Conservation (phyloP, 768 basidiomycete genomes). For the Agaricus bisporus region DNA sequence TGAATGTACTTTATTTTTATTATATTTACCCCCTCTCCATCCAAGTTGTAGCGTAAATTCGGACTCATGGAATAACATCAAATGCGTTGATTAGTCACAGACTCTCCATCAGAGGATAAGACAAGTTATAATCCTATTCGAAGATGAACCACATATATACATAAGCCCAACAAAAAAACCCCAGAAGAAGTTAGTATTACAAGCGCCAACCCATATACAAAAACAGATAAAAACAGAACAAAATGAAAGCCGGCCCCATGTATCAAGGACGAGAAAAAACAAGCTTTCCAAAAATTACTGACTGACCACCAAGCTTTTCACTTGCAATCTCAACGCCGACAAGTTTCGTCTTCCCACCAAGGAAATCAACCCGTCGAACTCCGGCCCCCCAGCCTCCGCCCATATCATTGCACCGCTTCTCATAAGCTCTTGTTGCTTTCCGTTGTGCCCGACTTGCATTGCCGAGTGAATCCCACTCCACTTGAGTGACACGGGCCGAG, state of each 20-base stretch:
- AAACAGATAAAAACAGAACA: background rate
- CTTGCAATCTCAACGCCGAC: constrained; percentile 44
- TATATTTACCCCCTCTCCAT: background rate
- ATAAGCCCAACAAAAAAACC: background rate
- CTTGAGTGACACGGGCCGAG: constrained; percentile 46
- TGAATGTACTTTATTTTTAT: background rate
- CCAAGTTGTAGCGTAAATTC: background rate
- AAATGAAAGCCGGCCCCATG: too few species aligned
- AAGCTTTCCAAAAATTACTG: constrained; percentile 8
- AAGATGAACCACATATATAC: background rate
- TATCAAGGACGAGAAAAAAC: constrained; percentile 11
- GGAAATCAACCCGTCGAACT: constrained; percentile 63
- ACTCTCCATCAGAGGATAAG: background rate
- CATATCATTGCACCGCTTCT: constrained; percentile 51
- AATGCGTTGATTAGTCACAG: background rate
- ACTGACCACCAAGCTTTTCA: background rate
- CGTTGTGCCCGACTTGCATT: constrained; percentile 50
- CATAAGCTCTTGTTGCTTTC: constrained; percentile 54
- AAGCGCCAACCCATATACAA: background rate
- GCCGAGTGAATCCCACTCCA: constrained; percentile 58
- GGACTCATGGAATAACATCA: background rate
- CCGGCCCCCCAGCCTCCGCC: constrained; percentile 66
- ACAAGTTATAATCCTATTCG: background rate
- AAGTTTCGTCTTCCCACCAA: constrained; percentile 53
- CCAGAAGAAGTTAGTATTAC: background rate